Evolutionary conservation across 768 basidiomycete species (phyloP).

Genomic region (Termitomyces sp.): DNA sequence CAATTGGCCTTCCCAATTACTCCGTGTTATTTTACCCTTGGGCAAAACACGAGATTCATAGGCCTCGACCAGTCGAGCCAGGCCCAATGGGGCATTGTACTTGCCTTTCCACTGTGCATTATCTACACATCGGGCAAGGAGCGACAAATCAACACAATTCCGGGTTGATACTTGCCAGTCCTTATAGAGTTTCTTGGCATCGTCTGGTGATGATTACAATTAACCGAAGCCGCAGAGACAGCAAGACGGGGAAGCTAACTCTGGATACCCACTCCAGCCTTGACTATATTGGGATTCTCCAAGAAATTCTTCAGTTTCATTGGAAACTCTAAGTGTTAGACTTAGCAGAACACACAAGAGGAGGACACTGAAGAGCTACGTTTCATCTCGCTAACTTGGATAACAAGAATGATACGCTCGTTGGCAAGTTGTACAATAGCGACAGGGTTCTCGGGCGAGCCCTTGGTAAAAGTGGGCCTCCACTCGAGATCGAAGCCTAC

Average conservation of each 20-base stretch:
- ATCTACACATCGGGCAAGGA: constrained; percentile 67
- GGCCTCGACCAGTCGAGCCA: constrained; percentile 57
- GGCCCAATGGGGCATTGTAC: constrained; percentile 54
- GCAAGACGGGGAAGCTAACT: constrained; percentile 31
- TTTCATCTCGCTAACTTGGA: constrained; percentile 62
- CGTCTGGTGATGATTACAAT: constrained; percentile 36
- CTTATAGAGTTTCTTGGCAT: constrained; percentile 58
- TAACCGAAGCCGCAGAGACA: constrained; percentile 4
- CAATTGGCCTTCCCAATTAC: constrained; percentile 64
- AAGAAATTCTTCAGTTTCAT: constrained; percentile 45
- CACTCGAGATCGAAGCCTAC: constrained; percentile 80
- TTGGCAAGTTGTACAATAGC: constrained; percentile 72
- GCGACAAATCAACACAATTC: constrained; percentile 63
- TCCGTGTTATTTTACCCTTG: constrained; percentile 59
- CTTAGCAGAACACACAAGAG: neutral
- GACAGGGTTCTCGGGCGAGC: constrained; percentile 56
- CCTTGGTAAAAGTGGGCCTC: constrained; percentile 56
- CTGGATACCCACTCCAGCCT: constrained; percentile 74
- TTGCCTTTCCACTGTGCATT: constrained; percentile 69
- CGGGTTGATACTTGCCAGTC: constrained; percentile 38
- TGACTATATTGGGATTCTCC: constrained; percentile 45
- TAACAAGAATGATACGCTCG: constrained; percentile 46
- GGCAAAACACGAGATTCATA: constrained; percentile 48
- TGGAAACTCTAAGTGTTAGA: constrained; percentile 41
- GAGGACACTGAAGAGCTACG: constrained; percentile 19